Evolutionary conservation across 2,329 filamentous ascomycete genomes (phyloP), one percentile per base, ranked within the genome.

Genomic region (Tolypocladium guangdongense): DNA sequence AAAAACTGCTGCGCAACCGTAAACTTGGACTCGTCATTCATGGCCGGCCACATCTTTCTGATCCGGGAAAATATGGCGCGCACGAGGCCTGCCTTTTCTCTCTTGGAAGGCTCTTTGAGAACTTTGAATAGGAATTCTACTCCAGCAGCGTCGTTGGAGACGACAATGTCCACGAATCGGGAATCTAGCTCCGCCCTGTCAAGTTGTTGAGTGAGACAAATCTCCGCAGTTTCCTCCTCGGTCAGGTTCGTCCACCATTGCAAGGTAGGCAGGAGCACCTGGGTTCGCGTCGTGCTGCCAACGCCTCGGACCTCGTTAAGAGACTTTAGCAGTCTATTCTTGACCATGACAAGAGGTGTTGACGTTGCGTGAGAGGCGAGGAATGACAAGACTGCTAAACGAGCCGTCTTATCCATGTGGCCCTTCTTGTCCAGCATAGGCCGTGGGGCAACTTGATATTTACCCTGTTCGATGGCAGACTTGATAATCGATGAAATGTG

Each of bases 261-360:
- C 35, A 96, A 74, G 4, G 86, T 69, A 1, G 90, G 88, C n/a
- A 92, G 71, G n/a, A 97, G 72, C 24, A 87, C 75, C 58, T 87
- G 83, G 2, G 83, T 88, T 54, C 90, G 84, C 12, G 85, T 83
- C 30, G 78, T 82, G 7, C 74, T 73, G n/a, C 82, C 83, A 4
- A 89, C 83, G 50, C 83, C 79, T 63, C 90, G 90, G 50, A 91
- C 75, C 52, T 82, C 79, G 61, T 87, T 88, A 35, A 96, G 73
- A 4, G 87, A 74, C 37, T 77, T 77, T n/a, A 97, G 74, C 10
- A 97, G 71, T 39, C 81, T 78, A 24, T 85, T 68, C 65, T 95
- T 93, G 50, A 89, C 81, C 6, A 75, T 66, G 46, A 87, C 72
- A 0, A 89, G 66, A 1, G 91, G 88, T 1, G 88, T 87, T 16